A percentile compares a stretch with the other conserved stretches of the same genome.
phyloP scores from a whole-genome alignment of 306 rosid genomes.

The Cucurbita pepo region DNA sequence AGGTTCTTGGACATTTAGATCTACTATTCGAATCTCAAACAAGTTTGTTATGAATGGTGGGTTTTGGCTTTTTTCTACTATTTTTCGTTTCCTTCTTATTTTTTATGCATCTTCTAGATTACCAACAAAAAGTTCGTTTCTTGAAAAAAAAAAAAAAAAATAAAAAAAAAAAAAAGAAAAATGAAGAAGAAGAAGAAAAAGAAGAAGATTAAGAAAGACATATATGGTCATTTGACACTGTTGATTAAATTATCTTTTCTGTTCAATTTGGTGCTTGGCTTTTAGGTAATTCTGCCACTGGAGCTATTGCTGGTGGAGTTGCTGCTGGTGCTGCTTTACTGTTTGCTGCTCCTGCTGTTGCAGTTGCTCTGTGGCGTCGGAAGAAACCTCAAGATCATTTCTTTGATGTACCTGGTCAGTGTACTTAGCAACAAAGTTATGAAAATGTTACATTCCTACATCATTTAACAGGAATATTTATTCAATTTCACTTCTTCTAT shows the following conservation, averaged over 20 bases:
- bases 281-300: constrained; percentile 46
- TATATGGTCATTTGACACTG: background rate
- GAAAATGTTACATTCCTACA: background rate
- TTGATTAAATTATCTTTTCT: background rate
- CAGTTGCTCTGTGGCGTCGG: constrained; percentile 65
- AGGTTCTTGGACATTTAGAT: too few species aligned
- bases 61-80: background rate
- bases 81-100: background rate
- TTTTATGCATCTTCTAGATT: background rate
- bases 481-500: constrained; percentile 3
- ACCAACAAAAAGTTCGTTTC: background rate
- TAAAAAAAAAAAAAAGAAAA: too few species aligned
- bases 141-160: background rate
- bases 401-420: constrained; percentile 96
- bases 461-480: background rate
- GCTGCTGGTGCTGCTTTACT: constrained; percentile 91
- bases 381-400: constrained; percentile 68
- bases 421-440: background rate
- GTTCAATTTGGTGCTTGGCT: constrained; percentile 5
- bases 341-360: constrained; percentile 90
- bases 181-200: too few species aligned
- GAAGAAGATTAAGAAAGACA: background rate
- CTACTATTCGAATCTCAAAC: too few species aligned
- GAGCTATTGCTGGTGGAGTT: constrained; percentile 97
- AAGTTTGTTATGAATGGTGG: background rate